A percentile compares a stretch with the other conserved stretches of the same genome.
phyloP scores from a whole-genome alignment of 345 rosid species.

The Chamaenerion angustifolium region DNA sequence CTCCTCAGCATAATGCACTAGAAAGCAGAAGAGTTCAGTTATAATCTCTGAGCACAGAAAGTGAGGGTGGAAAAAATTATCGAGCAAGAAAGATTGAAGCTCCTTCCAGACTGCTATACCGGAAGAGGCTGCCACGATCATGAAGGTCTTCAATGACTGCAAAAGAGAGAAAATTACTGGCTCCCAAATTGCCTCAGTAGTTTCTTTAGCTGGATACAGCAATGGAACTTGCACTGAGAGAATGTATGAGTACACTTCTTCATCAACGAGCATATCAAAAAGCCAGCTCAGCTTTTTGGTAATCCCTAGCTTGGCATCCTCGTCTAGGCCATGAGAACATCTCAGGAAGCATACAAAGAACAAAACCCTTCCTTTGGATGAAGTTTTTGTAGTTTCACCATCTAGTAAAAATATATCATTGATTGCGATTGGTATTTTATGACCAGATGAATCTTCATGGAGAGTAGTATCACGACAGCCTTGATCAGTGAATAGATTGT shows the following conservation, averaged over 20 bases:
- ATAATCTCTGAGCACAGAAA: slow-evolving; percentile 67
- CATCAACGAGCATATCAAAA: slow-evolving; percentile 33
- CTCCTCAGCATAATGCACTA: slow-evolving; percentile 45
- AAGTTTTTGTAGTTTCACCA: slow-evolving; percentile 23
- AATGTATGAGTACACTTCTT: slow-evolving; percentile 50
- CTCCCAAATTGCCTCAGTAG: slow-evolving; percentile 44
- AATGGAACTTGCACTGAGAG: slow-evolving; percentile 57
- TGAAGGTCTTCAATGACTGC: slow-evolving; percentile 57
- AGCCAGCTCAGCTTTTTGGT: slow-evolving; percentile 59
- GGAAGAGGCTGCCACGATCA: slow-evolving; percentile 32
- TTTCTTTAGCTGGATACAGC: slow-evolving; percentile 36
- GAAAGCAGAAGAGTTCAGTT: slow-evolving; percentile 77
- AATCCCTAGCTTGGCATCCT: slow-evolving; percentile 31
- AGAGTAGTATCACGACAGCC: slow-evolving; percentile 12
- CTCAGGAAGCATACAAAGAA: slow-evolving; percentile 45
- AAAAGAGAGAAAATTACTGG: slow-evolving; percentile 45
- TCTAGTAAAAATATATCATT: slow-evolving; percentile 36
- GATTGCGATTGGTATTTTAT: slow-evolving; percentile 16
- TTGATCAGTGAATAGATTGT: slow-evolving; percentile 39
- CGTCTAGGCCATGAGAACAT: slow-evolving; percentile 35
- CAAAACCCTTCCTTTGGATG: slow-evolving; percentile 39
- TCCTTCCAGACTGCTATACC: slow-evolving; percentile 58
- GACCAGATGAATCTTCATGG: slow-evolving; percentile 14
- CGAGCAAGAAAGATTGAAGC: slow-evolving; percentile 43
- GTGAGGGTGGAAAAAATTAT: slow-evolving; percentile 80